Evolutionary conservation across 306 rosid species (phyloP), one percentile per base, ranked within the genome.

Genomic region (Amphicarpaea edgeworthii): DNA sequence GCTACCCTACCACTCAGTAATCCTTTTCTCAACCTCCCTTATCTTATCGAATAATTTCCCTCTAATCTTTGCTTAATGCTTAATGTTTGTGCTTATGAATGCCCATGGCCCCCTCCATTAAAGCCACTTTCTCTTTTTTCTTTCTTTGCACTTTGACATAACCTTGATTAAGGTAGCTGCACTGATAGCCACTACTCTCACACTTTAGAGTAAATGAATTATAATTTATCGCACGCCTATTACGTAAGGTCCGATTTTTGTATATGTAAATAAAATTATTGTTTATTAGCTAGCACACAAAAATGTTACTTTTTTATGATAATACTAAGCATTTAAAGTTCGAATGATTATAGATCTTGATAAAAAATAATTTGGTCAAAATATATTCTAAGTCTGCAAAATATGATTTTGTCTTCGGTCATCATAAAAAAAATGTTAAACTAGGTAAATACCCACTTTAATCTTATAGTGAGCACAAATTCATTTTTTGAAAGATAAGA

Each of bases 1-100:
- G 82, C 87, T 87, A 88, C 93, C 93, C 97, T 92, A 81, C 98
- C 93, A 91, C 88, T 83, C 26, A 79, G 72, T 74, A 72, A 85
- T 82, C 85, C 85, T 85, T 88, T 81, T 85, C 85, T 81, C 84
- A 83, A 83, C 81, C 81, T 83, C 86, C 76, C 87, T 89, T 84
- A 84, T 88, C 96, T 65, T 80, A 65, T 85, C 76, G 91, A 88
- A 90, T 88, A 87, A 90, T 87, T 88, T 84, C 66, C 67, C 82
- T 81, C 82, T 87, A 90, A 93, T 88, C 85, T 85, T 85, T 89
- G 77, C 88, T 91, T 91, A 91, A 82, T 91, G 81, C 84, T 84
- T 85, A 90, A 89, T 89, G 84, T 74, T 79, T 74, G 62, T 86
- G 86, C 84, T 93, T 75, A 90, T 82, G 87, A 83, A 83, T 85